Percentiles rank a stretch among this genome's conserved stretches.
These are phyloP conservation scores for Eucalyptus erythrocorys DNA, from an alignment of 345 rosid species.

Conservation along the genomic window DNA sequence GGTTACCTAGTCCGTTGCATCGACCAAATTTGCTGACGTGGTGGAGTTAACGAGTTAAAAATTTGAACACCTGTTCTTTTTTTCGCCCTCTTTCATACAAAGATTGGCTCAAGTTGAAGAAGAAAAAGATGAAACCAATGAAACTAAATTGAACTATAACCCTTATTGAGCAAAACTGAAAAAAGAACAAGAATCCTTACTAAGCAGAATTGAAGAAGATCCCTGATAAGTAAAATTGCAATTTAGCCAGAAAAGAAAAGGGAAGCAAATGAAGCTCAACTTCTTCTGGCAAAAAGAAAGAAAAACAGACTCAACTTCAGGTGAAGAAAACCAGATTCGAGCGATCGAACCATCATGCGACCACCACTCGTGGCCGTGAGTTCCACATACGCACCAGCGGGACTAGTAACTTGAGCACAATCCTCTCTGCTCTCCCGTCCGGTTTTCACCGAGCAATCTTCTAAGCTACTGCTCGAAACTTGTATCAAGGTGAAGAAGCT, in stretches of 20 bases:
- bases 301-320: not conserved
- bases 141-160: not conserved
- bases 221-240: not conserved
- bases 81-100: not conserved
- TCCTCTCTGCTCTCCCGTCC: not conserved
- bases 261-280: not conserved
- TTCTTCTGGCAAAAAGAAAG: not conserved
- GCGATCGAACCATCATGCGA: not conserved
- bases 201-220: not conserved
- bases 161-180: not conserved
- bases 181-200: not conserved
- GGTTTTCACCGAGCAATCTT: not conserved
- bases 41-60: not conserved
- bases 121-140: not conserved
- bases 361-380: not conserved
- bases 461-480: not conserved
- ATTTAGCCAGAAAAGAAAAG: not conserved
- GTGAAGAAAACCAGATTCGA: not conserved
- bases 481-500: not conserved
- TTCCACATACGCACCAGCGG: not conserved
- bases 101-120: not conserved
- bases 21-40: too few species aligned
- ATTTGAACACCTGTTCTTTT: not conserved
- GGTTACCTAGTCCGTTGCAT: not conserved
- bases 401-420: not conserved